These are phyloP conservation scores for Tremella yokohamensis DNA, from an alignment of 768 basidiomycete genomes.

Conservation along the genomic window DNA sequence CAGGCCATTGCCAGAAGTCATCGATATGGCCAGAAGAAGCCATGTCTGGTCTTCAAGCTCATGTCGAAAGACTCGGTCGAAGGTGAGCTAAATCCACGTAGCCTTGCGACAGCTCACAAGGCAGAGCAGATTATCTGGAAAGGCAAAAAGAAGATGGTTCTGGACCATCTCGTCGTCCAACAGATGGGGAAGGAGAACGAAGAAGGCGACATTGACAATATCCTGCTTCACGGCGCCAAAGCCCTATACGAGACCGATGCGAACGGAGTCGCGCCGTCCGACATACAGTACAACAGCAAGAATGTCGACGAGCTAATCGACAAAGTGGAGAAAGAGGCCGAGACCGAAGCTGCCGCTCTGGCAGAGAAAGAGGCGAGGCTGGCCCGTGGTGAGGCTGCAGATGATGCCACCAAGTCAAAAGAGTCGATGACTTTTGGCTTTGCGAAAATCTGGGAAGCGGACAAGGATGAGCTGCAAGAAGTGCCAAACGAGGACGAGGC, in stretches of 20 bases:
- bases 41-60: conserved; percentile 89
- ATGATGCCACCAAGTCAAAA: conserved; percentile 54
- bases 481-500: conserved; percentile 53
- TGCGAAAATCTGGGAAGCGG: conserved; percentile 86
- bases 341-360: conserved; percentile 29
- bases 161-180: conserved; percentile 93
- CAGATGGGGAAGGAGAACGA: conserved; percentile 85
- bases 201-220: conserved; percentile 78
- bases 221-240: conserved; percentile 83
- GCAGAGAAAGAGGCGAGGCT: conserved; percentile 48
- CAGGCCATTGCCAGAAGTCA: conserved; percentile 93
- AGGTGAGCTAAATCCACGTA: conserved; percentile 55
- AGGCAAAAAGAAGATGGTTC: conserved; percentile 90
- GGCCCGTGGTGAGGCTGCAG: conserved; percentile 38
- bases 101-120: background rate
- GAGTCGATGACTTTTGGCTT: conserved; percentile 65
- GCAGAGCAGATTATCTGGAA: conserved; percentile 84
- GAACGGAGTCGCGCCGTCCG: conserved; percentile 54
- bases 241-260: conserved; percentile 66
- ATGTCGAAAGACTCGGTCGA: conserved; percentile 94
- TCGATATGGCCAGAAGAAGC: conserved; percentile 91
- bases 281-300: conserved; percentile 66
- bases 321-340: conserved; percentile 68
- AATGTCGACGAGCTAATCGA: conserved; percentile 84
- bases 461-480: conserved; percentile 65